Evolutionary conservation across 2,329 filamentous ascomycete species (phyloP), one percentile per base, ranked within the genome.

Genomic region (Drechslerella dactyloides): DNA sequence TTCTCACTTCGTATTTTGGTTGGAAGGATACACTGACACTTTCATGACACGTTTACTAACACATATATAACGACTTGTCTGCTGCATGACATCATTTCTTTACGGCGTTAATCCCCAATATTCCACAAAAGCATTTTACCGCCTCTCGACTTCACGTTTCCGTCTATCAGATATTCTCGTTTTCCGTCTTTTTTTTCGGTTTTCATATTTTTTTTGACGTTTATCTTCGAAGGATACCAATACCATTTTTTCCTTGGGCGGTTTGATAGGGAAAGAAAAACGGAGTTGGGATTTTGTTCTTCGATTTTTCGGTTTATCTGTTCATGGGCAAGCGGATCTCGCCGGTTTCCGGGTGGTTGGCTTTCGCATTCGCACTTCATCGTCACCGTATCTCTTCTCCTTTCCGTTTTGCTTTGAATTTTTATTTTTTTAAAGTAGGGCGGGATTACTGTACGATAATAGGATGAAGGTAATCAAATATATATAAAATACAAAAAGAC

Each of bases 1-100:
- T 54, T 56, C 42, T 15, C 10, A 33, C 60, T 52, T 53, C 35
- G 35, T 65, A 42, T 63, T 33, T 42, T 35, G 21, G 17, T 44
- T 48, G 68, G 66, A 51, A 42, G 54, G 58, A 57, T 63, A 56
- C 37, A 61, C 27, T 69, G 57, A 66, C 54, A 56, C 54, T 57
- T 51, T 42, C 13, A 59, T 33, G 42, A 53, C 35, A 30, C 54
- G 54, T 50, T 60, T 70, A 35, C 64, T 53, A 17, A 4, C 21
- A 13, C n/a, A 57, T 24, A 24, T 33, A 15, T 24, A 17, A 37
- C 54, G 44, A 42, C 54, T 24, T 8, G 13, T 33, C 10, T 56
- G 21, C 21, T 40, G 21, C 35, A 21, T 23, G 33, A 35, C 54
- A 33, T n/a, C n/a, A 44, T 17, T 44, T 37, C 15, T 7, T 15